Evolutionary conservation across 306 rosid species (phyloP).

Genomic region (Prunus persica): Prunus_persica_NCBIv2 NC_034015.1:19143001-19143500

Average conservation of each 20-base stretch:
- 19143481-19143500: not conserved
- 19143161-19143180: not conserved
- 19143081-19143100: slow-evolving; percentile 86
- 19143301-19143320: not conserved
- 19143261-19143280: not conserved
- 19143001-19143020: slow-evolving; percentile 1
- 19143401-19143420: not conserved
- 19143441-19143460: too few species aligned
- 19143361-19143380: not conserved
- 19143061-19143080: slow-evolving; percentile 97
- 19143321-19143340: not conserved
- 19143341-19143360: not conserved
- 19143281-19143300: too few species aligned
- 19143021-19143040: slow-evolving; percentile 23
- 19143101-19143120: slow-evolving; percentile 42
- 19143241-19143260: not conserved
- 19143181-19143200: not conserved
- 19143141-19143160: slow-evolving; percentile 6
- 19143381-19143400: not conserved
- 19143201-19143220: not conserved
- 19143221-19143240: not conserved
- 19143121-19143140: not conserved
- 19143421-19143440: not conserved
- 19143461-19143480: not conserved
- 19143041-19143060: slow-evolving; percentile 90